Evolutionary conservation across 2,329 filamentous ascomycete genomes (phyloP), one percentile per base, ranked within the genome.

Genomic region (Ramularia endophylla): DNA sequence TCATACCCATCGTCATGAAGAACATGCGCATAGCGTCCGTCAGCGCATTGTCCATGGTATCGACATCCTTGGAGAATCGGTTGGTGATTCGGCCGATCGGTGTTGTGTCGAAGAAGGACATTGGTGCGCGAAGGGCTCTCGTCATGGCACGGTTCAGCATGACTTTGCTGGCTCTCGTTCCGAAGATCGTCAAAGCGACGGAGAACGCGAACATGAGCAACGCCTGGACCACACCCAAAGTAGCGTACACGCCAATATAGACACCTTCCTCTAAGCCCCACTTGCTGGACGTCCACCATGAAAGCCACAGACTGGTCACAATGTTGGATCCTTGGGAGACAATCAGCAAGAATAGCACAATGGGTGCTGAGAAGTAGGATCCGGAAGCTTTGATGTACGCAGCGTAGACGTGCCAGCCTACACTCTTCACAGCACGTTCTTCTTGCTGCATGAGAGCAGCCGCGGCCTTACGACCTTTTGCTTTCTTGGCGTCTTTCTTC

Each of bases 91-190:
- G 83, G 15, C 92, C 92, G 1, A 97, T 75, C 0, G 92, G 92
- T 1, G 92, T 97, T 0, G 92, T 97, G 57, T 98, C 92, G 67
- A 97, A 97, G 68, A 97, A 97, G 4, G 85, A 84, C 87, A 83
- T 82, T 1, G 80, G 80, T 3, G 80, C 80, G 34, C 79, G 70
- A 7, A 83, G 62, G 1, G 92, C 87, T 12, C 85, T 76, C 7
- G 74, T 79, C 55, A 97, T 85, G 5, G 92, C 90, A 27, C 79
- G 73, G 20, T 83, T 78, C 37, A 97, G 75, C 78, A 97, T 87
- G 28, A 74, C 73, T 62, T 85, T 90, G 59, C 86, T 92, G 4
- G 89, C 78, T 15, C 76, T 80, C 1, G 92, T 95, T 33, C 89
- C 87, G 40, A 83, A 78, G 0, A 88, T 74, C 0, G 88, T 87